Evolutionary conservation across 1,139 yeast species (phyloP), one percentile per base, ranked within the genome.

Genomic region (Waltiozyma sp.): DNA sequence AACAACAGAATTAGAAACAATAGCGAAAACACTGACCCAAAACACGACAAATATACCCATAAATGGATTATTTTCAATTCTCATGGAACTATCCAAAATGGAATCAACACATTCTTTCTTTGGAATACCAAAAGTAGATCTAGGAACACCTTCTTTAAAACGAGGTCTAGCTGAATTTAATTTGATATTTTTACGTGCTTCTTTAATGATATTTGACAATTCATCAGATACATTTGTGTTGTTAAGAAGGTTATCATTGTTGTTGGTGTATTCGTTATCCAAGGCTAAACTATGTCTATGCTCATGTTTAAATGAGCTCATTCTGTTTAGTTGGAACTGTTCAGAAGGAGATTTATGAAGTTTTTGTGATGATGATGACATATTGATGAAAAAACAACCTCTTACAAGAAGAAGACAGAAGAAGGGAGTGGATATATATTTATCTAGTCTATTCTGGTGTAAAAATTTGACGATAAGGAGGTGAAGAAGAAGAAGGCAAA

Each of bases 41-140:
- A 78, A 75, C 43, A 81, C 68, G 13, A 81, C 75, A 54, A 75
- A 83, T 38, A 82, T 65, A 1, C 91, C 93, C 49, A 71, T 75
- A 56, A 77, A 81, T 55, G 58, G 51, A 28, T 50, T 47, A 38
- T 47, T 45, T 40, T 51, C 51, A 26, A 41, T 40, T 37, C 51
- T 52, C 21, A 60, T 58, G 18, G 57, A 65, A 31, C 69, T 63
- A 53, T 77, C 84, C 46, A 77, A 65, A 6, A 77, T 72, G 4
- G 80, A 69, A 4, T 72, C 61, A 13, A 70, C 58, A 14, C 59
- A 56, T 35, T 65, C 63, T 52, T 72, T 72, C 40, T 64, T 63
- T 36, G 72, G 68, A 50, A 73, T 78, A 18, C 69, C 66, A 46
- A 73, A 66, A 33, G 63, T 59, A 4, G 75, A 70, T 31, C 56